Evolutionary conservation across 345 rosid genomes (phyloP), one percentile per base, ranked within the genome.

Genomic region (Sonneratia caseolaris): DNA sequence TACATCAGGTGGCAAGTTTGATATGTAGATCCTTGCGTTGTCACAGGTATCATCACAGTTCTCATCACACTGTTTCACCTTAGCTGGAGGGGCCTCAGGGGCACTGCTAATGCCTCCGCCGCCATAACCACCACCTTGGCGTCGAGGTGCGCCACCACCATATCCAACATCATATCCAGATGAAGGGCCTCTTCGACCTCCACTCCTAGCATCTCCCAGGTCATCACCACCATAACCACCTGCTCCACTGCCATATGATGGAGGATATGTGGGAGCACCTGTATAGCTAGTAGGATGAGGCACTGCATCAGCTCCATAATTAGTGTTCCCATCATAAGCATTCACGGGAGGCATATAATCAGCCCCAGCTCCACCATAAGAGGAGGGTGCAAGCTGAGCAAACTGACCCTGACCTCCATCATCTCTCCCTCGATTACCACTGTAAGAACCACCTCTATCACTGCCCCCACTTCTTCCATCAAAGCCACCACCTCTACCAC

Each of bases 1-100:
- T 81, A 96, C 98, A 87, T 91, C 96, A 24, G 88, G 82, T 42
- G 99, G 99, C 86, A 96, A 83, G 81, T 92, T 96, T 73, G 99
- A 91, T 78, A 96, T 91, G 84, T 96, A 92, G 71, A 96, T 89
- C 79, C 99, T 89, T 38, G 96, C 70, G 79, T 92, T 96, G 85
- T 92, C 98, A 80, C 98, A 96, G 51, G 82, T 76, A 74, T 88
- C 96, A 70, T 70, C 95, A 79, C 99, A 96, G 71, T 81, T 78
- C 35, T 35, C 98, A 78, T 92, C 96, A 13, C 98, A 96, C 80
- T 89, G 95, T 88, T 88, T 96, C 86, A 96, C 74, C 75, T 86
- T 87, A 73, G 79, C 80, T 0, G 86, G 45, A 21, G 80, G 42
- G 56, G 86, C 89, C 79, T 79, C 77, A 73, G 79, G 18, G 62